Conservation (phyloP, 345 rosid genomes). For the Acer campestre region DNA sequence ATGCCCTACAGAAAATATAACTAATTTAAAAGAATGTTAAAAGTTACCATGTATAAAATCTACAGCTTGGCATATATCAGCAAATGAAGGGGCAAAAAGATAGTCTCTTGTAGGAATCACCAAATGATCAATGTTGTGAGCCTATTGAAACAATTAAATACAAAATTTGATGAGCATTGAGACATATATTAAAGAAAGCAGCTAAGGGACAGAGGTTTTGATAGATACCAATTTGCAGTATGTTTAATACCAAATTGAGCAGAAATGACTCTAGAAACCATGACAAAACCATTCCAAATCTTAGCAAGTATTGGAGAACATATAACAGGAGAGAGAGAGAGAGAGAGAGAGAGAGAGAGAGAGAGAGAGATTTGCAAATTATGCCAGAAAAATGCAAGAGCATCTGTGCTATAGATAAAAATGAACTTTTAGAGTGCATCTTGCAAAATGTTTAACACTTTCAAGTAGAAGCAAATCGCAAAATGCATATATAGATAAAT, state of each 20-base stretch:
- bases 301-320: neutral
- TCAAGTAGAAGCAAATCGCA: neutral
- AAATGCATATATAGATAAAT: slow-evolving; percentile 6
- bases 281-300: neutral
- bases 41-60: slow-evolving; percentile 79
- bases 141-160: slow-evolving; percentile 41
- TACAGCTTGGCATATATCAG: slow-evolving; percentile 80
- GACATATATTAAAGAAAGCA: neutral
- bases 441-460: neutral
- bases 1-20: neutral
- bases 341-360: neutral
- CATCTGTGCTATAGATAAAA: neutral
- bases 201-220: neutral
- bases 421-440: neutral
- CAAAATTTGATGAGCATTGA: neutral
- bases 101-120: slow-evolving; percentile 96
- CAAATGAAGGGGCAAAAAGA: slow-evolving; percentile 88
- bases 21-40: slow-evolving; percentile 28
- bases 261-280: neutral
- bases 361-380: neutral
- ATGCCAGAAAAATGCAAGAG: neutral
- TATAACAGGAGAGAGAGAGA: neutral
- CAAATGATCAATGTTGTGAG: slow-evolving; percentile 79
- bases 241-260: neutral
- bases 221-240: neutral